Conservation (phyloP, 1,284 basidiomycete genomes). For the Stereum hirsutum region DNA sequence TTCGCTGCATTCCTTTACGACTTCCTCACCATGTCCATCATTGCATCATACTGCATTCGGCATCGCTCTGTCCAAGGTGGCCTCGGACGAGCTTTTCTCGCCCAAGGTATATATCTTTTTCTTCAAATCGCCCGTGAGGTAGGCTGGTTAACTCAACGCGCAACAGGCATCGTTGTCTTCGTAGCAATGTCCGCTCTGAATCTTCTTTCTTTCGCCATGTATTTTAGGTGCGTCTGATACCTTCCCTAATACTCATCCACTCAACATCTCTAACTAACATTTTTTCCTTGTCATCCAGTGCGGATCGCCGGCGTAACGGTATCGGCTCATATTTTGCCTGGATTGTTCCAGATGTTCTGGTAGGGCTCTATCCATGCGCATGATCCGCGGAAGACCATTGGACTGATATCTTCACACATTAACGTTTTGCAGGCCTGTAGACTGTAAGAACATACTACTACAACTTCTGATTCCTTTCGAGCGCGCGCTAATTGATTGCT, state of each 20-base stretch:
- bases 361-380: constrained; percentile 7
- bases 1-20: constrained; percentile 8
- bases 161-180: constrained; percentile 12
- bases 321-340: constrained; percentile 13
- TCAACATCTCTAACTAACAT: background rate
- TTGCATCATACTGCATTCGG: constrained; percentile 5
- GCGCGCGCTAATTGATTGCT: background rate
- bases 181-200: constrained; percentile 9
- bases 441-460: constrained; percentile 5
- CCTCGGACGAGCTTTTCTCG: constrained; percentile 10
- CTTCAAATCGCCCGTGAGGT: too few species aligned
- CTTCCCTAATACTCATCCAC: too few species aligned
- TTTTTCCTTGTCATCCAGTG: background rate
- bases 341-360: constrained; percentile 9
- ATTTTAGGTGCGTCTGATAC: constrained; percentile 8
- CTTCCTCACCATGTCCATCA: constrained; percentile 9
- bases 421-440: constrained; percentile 8
- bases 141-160: background rate
- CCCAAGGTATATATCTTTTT: constrained; percentile 11
- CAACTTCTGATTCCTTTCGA: background rate
- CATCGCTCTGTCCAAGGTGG: constrained; percentile 9
- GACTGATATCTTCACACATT: background rate
- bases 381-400: background rate
- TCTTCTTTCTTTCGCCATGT: constrained; percentile 9
- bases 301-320: constrained; percentile 4